Base-by-base conservation (phyloP, 2,329 filamentous ascomycete genomes). In the Coleophoma crateriformis region DNA sequence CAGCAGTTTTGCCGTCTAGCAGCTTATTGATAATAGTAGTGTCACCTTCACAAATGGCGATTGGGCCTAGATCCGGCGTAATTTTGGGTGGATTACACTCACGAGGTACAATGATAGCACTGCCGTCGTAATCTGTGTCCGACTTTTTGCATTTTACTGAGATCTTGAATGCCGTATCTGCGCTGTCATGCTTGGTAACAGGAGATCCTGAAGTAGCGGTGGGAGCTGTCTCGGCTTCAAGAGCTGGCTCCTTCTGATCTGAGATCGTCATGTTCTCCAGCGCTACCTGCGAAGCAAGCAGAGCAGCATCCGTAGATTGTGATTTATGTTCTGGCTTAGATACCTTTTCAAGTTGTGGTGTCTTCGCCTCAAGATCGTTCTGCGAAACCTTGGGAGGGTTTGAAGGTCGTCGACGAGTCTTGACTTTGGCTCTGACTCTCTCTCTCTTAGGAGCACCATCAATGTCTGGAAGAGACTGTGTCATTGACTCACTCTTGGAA, bases 31-130 rank as follows among this genome's bases (percentile, higher is more conserved):
- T 74, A 38, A 97, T 77, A 39, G 76, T 78, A 0, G 89, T 95
- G 63, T 96, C 90, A 7, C 90, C 87, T 65, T 91, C 87, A 42
- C 88, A 90, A 46, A 95, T 78, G 7, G 67, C 67, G 34, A 64
- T 58, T 22, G 48, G 20, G 19, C 34, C 44, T 22, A 37, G 17
- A 20, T 34, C 33, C n/a, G 20, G 11, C n/a, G 17, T 19, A 41
- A 22, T 58, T 4, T 32, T 15, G 27, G 27, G 8, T 27, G 6
- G 6, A 2, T 27, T 4, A 27, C 6, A 27, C 27, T 27, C 27
- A 27, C 27, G 17, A 41, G 39, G 22, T 41, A 19, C 15, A 20
- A 22, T 17, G 13, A 44, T 8, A 13, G 41, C 15, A 27, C 12
- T 35, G 19, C 46, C 44, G n/a, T 38, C 35, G 14, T 14, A 33